Evolutionary conservation across 164 flowering plant species (phyloP).

Genomic region (Vitis rotundifolia): DNA sequence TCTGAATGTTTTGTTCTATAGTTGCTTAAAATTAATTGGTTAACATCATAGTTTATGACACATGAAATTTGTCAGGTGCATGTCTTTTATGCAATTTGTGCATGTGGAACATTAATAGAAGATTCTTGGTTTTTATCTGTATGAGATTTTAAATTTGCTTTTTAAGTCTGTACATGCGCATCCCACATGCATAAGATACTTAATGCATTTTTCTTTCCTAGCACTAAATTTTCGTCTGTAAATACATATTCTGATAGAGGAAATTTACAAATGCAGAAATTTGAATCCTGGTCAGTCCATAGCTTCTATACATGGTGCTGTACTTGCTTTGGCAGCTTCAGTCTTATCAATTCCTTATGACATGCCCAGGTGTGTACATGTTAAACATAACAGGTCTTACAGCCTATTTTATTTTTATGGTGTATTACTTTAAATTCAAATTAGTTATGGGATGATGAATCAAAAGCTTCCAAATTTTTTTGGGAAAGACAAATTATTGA

Average conservation of each 20-base stretch:
- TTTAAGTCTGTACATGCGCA: not conserved
- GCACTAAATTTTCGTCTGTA: not conserved
- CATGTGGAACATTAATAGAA: too few species aligned
- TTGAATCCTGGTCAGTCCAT: slow-evolving; percentile 36
- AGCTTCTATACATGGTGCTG: slow-evolving; percentile 79
- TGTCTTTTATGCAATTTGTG: not conserved
- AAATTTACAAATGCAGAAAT: slow-evolving; percentile 42
- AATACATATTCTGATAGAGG: slow-evolving; percentile 4
- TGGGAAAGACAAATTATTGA: too few species aligned
- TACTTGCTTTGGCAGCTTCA: slow-evolving; percentile 93
- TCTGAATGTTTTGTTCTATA: not conserved
- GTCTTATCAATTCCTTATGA: slow-evolving; percentile 95
- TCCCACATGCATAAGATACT: not conserved
- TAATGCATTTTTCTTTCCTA: not conserved
- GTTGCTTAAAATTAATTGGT: not conserved
- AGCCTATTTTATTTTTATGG: not conserved
- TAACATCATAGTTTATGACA: too few species aligned
- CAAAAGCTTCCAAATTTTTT: too few species aligned
- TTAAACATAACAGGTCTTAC: not conserved
- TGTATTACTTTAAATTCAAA: not conserved
- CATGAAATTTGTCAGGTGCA: too few species aligned
- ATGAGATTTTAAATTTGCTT: not conserved
- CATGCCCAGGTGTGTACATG: slow-evolving; percentile 76
- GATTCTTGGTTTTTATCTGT: not conserved
- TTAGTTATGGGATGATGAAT: too few species aligned